Evolutionary conservation across 345 rosid genomes (phyloP).

Genomic region (Eucalyptus shirleyi): DNA sequence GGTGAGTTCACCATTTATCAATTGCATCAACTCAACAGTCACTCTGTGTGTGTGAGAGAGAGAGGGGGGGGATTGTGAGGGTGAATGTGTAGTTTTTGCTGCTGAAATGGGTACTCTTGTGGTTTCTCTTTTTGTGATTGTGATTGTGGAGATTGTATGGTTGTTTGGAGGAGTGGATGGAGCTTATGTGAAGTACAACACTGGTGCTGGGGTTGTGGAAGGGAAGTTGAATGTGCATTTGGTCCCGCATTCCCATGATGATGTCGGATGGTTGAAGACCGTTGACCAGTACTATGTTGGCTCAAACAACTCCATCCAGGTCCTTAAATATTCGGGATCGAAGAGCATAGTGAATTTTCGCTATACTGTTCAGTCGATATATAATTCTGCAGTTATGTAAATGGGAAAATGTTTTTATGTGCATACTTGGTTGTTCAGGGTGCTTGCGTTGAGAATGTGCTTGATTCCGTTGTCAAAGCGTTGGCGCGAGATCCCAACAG

Average conservation of each 20-base stretch:
- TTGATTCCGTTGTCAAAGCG: constrained; percentile 60
- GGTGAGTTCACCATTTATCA: background rate
- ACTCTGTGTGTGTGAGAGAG: background rate
- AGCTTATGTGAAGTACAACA: constrained; percentile 36
- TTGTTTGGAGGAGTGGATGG: constrained; percentile 14
- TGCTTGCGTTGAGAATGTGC: constrained; percentile 74
- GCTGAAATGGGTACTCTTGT: background rate
- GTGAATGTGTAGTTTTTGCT: background rate
- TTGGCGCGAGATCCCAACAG: constrained; percentile 59
- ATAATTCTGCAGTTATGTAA: background rate
- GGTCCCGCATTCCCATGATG: constrained; percentile 83
- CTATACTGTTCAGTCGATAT: background rate
- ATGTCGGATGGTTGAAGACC: constrained; percentile 83
- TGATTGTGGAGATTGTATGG: background rate
- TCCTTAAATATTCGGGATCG: background rate
- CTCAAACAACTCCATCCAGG: constrained; percentile 66
- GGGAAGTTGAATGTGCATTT: constrained; percentile 77
- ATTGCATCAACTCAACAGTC: background rate
- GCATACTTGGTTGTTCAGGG: constrained; percentile 17
- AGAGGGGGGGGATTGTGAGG: background rate
- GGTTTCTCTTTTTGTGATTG: background rate
- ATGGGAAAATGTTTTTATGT: background rate
- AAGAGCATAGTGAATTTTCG: background rate
- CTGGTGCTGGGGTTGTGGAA: constrained; percentile 35
- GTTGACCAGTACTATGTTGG: constrained; percentile 80